These are phyloP conservation scores for Mucor circinelloides DNA, from an alignment of 371 early-diverging fungal species.

Conservation along the genomic window DNA sequence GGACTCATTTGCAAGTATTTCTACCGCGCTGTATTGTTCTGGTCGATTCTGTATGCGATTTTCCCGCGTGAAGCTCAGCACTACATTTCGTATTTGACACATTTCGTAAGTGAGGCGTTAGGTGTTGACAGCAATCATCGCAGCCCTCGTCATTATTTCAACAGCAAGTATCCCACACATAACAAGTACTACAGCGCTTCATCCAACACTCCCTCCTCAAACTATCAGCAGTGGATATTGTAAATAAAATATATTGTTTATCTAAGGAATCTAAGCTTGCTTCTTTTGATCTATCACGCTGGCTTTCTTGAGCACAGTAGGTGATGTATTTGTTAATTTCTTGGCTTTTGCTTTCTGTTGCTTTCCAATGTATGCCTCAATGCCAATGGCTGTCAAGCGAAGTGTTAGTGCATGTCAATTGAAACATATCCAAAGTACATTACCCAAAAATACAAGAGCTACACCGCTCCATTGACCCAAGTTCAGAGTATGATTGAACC, in stretches of 20 bases:
- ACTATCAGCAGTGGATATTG: not conserved
- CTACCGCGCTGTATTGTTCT: constrained; percentile 23
- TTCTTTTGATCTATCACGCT: not conserved
- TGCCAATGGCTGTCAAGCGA: constrained; percentile 54
- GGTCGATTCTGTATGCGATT: constrained; percentile 24
- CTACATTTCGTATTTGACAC: constrained; percentile 5
- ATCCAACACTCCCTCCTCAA: not conserved
- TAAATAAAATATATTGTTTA: not conserved
- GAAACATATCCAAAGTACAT: not conserved
- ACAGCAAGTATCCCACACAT: not conserved
- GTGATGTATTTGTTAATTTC: constrained; percentile 2
- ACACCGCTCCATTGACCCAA: constrained; percentile 89
- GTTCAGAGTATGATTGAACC: constrained; percentile 80
- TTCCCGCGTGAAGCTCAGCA: constrained; percentile 23
- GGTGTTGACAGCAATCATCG: not conserved
- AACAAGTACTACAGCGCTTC: not conserved
- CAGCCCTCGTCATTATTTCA: not conserved
- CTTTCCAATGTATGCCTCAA: constrained; percentile 76
- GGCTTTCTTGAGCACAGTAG: not conserved
- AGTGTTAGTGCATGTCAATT: not conserved
- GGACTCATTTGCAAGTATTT: constrained; percentile 5
- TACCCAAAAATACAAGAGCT: constrained; percentile 82
- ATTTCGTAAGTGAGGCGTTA: not conserved
- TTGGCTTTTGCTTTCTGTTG: constrained; percentile 22
- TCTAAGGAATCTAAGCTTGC: not conserved